Conservation (phyloP, 768 basidiomycete species). For the Hypsizygus marmoreus region DNA sequence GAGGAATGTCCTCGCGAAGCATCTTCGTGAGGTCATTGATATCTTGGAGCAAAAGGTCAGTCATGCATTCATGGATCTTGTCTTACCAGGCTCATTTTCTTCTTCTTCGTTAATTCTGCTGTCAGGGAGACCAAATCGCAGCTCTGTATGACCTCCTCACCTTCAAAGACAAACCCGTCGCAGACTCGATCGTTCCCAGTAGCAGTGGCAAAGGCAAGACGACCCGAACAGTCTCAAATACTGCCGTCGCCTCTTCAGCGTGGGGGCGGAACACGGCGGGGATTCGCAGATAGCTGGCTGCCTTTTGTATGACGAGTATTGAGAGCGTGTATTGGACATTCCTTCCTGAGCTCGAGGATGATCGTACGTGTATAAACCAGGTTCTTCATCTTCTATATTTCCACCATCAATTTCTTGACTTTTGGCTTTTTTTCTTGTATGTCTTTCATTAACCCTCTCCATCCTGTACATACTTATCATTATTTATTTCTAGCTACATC, state of each 20-base stretch:
- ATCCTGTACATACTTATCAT: conserved; percentile 13
- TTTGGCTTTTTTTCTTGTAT: background rate
- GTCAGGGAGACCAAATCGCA: conserved; percentile 92
- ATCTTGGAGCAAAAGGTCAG: conserved; percentile 87
- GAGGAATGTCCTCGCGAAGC: conserved; percentile 84
- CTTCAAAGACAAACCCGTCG: conserved; percentile 66
- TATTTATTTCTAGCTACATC: too few relatives aligned
- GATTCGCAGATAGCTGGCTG: conserved; percentile 2
- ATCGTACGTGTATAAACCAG: background rate
- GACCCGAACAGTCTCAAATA: conserved; percentile 10
- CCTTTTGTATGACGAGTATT: conserved; percentile 1
- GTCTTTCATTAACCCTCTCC: background rate
- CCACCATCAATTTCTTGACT: background rate
- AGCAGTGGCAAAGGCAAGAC: conserved; percentile 1
- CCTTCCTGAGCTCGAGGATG: background rate
- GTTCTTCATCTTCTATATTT: conserved; percentile 2
- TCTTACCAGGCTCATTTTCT: conserved; percentile 1
- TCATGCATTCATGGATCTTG: conserved; percentile 2
- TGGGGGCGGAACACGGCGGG: conserved; percentile 2
- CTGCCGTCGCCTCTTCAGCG: conserved; percentile 11
- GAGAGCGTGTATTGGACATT: background rate
- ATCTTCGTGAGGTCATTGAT: conserved; percentile 90
- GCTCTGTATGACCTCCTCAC: conserved; percentile 81
- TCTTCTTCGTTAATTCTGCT: conserved; percentile 4
- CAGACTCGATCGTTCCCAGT: conserved; percentile 25